Evolutionary conservation across 1,139 yeast species (phyloP), one percentile per base, ranked within the genome.

Genomic region (Blastobotrys persicus): DNA sequence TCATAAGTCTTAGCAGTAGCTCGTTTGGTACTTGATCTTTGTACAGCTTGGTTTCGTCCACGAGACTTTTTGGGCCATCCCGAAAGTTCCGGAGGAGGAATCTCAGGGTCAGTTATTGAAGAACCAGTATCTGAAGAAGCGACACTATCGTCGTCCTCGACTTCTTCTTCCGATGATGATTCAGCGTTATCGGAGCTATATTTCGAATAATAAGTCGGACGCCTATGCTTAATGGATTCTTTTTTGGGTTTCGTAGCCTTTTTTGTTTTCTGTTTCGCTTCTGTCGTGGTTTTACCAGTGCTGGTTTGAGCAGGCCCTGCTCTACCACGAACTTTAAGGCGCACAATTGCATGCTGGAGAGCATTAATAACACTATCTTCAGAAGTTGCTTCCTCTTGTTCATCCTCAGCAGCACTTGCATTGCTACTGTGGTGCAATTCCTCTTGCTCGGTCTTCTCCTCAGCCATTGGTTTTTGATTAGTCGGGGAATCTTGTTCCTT

Each of bases 291-390:
- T 41, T 33, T 16, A 31, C 35, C 14, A 23, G 33, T 34, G 42
- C 45, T 46, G 14, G 26, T 19, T 4, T 17, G 9, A 18, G 41
- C 31, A 17, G 45, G 26, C 34, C 13, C 12, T 31, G 9, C 41
- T 12, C 38, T 13, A 11, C 14, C 31, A 6, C 38, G 45, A 4
- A 16, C 19, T 18, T 31, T 34, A 12, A 47, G 38, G 31, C 47
- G 47, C 32, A 48, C 49, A 23, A 46, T 37, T 11, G 44, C 46
- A 19, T 46, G 34, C 14, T 46, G 47, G 16, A 49, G 33, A 4
- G 49, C 47, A 2, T 39, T 47, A 28, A 49, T 26, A 3, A 49
- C 35, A 11, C 47, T 40, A n/a, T 45, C 28, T 32, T 39, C n/a
- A 23, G 31, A 9, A 45, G 26, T 3, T 20, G 31, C 18, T 20